A percentile compares a stretch with the other conserved stretches of the same genome.
Conservation (phyloP, 352 stramenopile species). For the Elongisporangium prolatum region DNA sequence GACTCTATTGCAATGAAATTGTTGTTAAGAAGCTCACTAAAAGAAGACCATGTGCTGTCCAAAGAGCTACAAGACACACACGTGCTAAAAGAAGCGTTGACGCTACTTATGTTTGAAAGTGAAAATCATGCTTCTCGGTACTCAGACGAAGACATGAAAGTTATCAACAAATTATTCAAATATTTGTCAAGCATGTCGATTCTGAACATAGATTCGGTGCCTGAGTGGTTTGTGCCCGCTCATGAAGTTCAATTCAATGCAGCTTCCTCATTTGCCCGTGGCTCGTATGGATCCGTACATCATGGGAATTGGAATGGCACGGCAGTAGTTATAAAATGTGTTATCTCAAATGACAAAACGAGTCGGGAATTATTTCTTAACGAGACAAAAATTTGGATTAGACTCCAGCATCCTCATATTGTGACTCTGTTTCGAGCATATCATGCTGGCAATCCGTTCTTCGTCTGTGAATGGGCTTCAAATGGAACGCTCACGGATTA, state of each 20-base stretch:
- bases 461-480: no score
- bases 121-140: constrained; percentile 16
- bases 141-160: constrained; percentile 11
- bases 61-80: constrained; percentile 13
- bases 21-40: no score
- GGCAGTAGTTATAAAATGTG: constrained; percentile 27
- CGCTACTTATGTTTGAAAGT: constrained; percentile 15
- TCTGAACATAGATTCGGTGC: constrained; percentile 8
- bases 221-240: constrained; percentile 18
- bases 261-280: constrained; percentile 3
- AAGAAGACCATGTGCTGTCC: no score
- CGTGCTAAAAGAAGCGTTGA: constrained; percentile 13
- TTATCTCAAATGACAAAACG: constrained; percentile 15
- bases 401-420: no score
- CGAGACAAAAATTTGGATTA: no score
- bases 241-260: constrained; percentile 14
- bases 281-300: constrained; percentile 14
- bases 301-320: constrained; percentile 17
- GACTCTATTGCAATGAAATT: no score
- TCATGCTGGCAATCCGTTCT: no score
- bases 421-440: no score
- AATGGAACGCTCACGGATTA: no score
- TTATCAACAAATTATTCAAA: constrained; percentile 15
- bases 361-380: no score
- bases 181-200: constrained; percentile 8